These are phyloP conservation scores for Eucalyptus pauciflora DNA, from an alignment of 345 rosid genomes.

Conservation along the genomic window DNA sequence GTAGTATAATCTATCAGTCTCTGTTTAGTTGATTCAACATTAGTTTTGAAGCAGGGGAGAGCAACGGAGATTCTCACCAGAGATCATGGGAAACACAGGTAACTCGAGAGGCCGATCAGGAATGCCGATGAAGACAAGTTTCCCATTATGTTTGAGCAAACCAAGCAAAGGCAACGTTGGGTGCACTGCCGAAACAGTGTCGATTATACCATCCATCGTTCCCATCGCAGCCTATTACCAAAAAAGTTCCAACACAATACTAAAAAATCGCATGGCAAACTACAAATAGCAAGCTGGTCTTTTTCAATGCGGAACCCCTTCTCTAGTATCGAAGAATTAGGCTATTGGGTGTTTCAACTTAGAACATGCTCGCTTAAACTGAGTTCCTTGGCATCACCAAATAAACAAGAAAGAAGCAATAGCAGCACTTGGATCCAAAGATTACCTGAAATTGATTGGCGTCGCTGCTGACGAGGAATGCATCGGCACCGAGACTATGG, in stretches of 20 bases:
- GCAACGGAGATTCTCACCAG: constrained; percentile 1
- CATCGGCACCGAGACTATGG: constrained; percentile 35
- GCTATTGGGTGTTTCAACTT: background rate
- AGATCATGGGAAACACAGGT: constrained; percentile 11
- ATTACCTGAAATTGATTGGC: constrained; percentile 29
- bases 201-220: constrained; percentile 51
- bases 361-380: background rate
- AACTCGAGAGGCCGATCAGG: constrained; percentile 40
- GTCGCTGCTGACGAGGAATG: constrained; percentile 34
- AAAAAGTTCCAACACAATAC: background rate
- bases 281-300: no score
- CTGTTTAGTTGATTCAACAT: background rate
- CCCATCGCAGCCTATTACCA: constrained; percentile 29
- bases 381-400: background rate
- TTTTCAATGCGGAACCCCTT: no score
- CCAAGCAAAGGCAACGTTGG: constrained; percentile 25
- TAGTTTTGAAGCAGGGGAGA: background rate
- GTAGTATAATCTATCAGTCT: background rate
- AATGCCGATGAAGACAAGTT: constrained; percentile 36
- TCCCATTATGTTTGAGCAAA: constrained; percentile 34
- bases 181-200: constrained; percentile 43
- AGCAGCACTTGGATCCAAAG: background rate
- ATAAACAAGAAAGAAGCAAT: background rate
- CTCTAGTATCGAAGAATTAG: background rate
- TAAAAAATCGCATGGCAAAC: background rate